A percentile compares a stretch with the other conserved stretches of the same genome.
Conservation (phyloP, 176 grass and related monocot genomes). For the Elymus sibiricus region DNA sequence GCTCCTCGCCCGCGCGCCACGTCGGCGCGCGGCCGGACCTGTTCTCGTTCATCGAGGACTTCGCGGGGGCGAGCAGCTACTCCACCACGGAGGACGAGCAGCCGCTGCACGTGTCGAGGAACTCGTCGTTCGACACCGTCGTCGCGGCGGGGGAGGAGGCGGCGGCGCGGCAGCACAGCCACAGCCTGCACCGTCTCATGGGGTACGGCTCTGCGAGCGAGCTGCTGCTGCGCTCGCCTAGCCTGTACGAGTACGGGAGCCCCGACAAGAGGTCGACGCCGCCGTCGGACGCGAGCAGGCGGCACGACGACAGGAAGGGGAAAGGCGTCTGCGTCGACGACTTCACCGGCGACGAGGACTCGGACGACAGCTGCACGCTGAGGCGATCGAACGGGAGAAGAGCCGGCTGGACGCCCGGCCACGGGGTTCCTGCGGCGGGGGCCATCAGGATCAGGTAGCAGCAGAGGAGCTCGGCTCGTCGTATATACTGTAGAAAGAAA, state of each 20-base stretch:
- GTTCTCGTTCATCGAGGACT: constrained; percentile 47
- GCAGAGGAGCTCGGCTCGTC: background rate
- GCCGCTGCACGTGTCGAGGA: constrained; percentile 48
- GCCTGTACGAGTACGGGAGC: constrained; percentile 57
- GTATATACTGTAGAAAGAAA: constrained; percentile 24
- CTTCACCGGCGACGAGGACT: constrained; percentile 17
- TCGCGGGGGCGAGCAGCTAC: constrained; percentile 48
- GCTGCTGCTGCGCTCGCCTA: constrained; percentile 37
- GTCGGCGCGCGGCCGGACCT: constrained; percentile 23
- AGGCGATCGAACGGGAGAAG: constrained; percentile 21
- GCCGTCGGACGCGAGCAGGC: constrained; percentile 13
- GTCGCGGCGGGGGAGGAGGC: background rate
- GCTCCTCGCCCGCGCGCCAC: background rate
- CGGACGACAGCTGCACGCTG: constrained; percentile 7
- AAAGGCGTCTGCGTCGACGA: constrained; percentile 32
- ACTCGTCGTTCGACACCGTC: constrained; percentile 48
- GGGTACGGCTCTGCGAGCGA: constrained; percentile 67
- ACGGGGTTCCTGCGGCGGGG: constrained; percentile 12
- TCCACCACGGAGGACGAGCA: constrained; percentile 58
- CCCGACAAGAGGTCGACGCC: constrained; percentile 33
- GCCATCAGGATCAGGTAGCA: constrained; percentile 38
- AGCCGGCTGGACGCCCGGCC: background rate
- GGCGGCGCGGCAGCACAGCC: background rate
- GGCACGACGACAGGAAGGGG: constrained; percentile 45
- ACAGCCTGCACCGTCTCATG: constrained; percentile 68